Evolutionary conservation across 75 land plant species (phyloP), one percentile per base, ranked within the genome.

Genomic region (Ceratopteris richardii): DNA sequence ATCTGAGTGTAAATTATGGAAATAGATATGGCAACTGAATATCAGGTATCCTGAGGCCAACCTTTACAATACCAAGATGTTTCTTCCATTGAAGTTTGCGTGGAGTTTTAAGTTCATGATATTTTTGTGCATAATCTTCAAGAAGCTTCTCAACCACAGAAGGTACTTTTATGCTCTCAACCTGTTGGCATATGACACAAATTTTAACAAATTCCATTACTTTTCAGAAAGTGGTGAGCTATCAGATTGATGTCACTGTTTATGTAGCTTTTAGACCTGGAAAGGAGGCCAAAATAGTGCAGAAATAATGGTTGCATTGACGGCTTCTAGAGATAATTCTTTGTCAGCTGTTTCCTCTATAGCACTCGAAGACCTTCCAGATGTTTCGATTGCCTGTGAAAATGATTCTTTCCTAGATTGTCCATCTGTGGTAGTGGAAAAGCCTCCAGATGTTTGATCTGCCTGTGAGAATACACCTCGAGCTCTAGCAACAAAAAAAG

Each of bases 281-380:
- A 89, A 89, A 61, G 96, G 77, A 37, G 98, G 98, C 98, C 98
- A 93, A 66, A 93, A 93, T 39, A 81, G 82, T 66, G 96, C 70
- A n/a, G 98, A 93, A 71, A 93, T 83, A 24, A 93, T 89, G 33
- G 87, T 89, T 44, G 96, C 80, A 79, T 89, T 80, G 31, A 93
- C 50, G 40, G 61, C 31, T 67, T 85, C 82, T 50, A 92, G 53
- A 18, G 81, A 73, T 27, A 77, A 20, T 25, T 58, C 71, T 23
- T 43, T 30, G 24, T 85, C 81, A 56, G 19, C 68, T 31, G 66
- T 30, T 27, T 64, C 67, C 39, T 26, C 12, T 60, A 2, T n/a
- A 3, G 21, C 21, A 46, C 17, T 46, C 2, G 48, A 17, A 46
- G 21, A 46, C 4, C 48, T 46, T 46, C 46, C 71, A 69, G 61